Conservation (phyloP, 768 basidiomycete genomes). For the Trametes punicea region DNA sequence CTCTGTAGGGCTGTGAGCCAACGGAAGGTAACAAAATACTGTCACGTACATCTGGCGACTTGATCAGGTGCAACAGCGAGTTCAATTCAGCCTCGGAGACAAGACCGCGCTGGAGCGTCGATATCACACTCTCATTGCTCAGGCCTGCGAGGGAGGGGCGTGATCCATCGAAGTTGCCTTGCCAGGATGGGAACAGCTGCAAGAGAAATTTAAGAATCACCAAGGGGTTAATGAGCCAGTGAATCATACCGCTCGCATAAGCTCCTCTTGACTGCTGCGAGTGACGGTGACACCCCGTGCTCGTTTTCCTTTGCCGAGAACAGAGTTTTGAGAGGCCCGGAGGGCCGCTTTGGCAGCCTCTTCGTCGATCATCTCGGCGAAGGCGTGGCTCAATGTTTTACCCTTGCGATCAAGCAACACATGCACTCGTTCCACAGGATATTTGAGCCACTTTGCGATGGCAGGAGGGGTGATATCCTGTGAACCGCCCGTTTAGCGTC, state of each 20-base stretch:
- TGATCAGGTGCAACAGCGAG: constrained; percentile 64
- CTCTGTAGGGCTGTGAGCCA: constrained; percentile 42
- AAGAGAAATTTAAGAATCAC: neutral
- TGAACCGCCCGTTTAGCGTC: neutral
- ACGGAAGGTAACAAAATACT: neutral
- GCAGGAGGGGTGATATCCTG: constrained; percentile 83
- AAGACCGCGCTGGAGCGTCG: constrained; percentile 61
- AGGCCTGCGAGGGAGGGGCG: constrained; percentile 66
- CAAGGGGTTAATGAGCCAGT: neutral
- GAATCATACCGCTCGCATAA: constrained; percentile 70
- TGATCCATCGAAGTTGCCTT: constrained; percentile 66
- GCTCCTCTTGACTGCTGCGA: constrained; percentile 71
- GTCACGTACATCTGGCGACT: constrained; percentile 66
- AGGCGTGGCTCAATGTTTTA: constrained; percentile 84
- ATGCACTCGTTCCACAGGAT: constrained; percentile 67
- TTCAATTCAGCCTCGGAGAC: constrained; percentile 66
- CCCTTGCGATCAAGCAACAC: constrained; percentile 79
- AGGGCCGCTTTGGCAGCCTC: constrained; percentile 64
- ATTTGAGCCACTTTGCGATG: constrained; percentile 65
- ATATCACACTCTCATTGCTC: constrained; percentile 52
- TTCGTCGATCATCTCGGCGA: constrained; percentile 65
- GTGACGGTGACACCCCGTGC: constrained; percentile 85
- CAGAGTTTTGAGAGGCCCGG: constrained; percentile 53
- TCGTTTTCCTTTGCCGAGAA: constrained; percentile 73
- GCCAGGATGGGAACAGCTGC: constrained; percentile 82